Evolutionary conservation across 768 basidiomycete species (phyloP).

Genomic region (Mycena epipterygia): DNA sequence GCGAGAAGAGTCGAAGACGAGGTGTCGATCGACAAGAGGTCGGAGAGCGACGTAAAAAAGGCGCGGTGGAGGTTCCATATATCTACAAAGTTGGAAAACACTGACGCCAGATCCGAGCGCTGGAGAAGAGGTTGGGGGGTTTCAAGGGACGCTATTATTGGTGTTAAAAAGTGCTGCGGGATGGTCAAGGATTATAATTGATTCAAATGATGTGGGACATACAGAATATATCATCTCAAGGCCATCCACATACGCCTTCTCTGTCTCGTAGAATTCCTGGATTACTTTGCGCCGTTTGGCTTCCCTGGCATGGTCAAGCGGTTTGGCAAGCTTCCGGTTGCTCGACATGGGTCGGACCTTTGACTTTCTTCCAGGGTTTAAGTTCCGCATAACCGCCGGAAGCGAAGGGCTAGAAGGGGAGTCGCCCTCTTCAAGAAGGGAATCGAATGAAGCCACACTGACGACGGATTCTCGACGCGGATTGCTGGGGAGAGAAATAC

Average conservation of each 20-base stretch:
- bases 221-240: conserved; percentile 88
- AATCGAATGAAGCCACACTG: conserved; percentile 82
- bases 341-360: conserved; percentile 54
- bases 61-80: conserved; percentile 91
- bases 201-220: conserved; percentile 40
- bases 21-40: conserved; percentile 51
- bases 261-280: conserved; percentile 87
- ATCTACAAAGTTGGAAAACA: conserved; percentile 92
- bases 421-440: conserved; percentile 64
- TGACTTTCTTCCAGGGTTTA: conserved; percentile 43
- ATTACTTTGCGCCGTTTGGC: conserved; percentile 77
- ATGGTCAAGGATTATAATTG: conserved; percentile 5
- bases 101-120: conserved; percentile 74
- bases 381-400: conserved; percentile 49
- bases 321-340: conserved; percentile 55
- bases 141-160: conserved; percentile 83
- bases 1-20: conserved; percentile 22
- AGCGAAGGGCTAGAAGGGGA: conserved; percentile 40
- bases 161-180: conserved; percentile 82
- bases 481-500: conserved; percentile 71
- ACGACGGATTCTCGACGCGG: conserved; percentile 73
- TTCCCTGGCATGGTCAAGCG: conserved; percentile 62
- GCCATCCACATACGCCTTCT: conserved; percentile 84
- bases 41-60: conserved; percentile 73
- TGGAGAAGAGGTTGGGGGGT: conserved; percentile 76